Conservation (phyloP, 2,329 filamentous ascomycete genomes). For the Cytospora piceicola region DNA sequence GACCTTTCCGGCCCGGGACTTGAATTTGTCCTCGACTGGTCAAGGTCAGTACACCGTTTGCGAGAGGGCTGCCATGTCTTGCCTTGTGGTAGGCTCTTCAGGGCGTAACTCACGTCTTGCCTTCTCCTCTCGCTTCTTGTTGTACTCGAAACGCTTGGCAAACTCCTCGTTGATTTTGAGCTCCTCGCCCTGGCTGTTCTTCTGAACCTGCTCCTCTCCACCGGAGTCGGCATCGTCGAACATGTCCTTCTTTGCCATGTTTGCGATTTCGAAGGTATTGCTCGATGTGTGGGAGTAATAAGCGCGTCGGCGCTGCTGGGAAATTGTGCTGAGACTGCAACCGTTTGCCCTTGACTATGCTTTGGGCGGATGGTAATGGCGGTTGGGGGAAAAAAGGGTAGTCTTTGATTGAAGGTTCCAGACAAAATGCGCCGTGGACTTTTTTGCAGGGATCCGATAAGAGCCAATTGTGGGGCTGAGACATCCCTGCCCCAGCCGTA, state of each 20-base stretch:
- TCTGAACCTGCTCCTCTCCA: conserved; percentile 48
- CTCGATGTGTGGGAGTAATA: neutral
- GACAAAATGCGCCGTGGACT: conserved; percentile 11
- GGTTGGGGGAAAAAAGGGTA: neutral
- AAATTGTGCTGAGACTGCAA: conserved; percentile 1
- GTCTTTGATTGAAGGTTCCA: neutral
- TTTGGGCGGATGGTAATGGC: neutral
- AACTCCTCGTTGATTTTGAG: conserved; percentile 92
- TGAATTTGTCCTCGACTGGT: conserved; percentile 87
- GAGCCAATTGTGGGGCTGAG: conserved; percentile 17
- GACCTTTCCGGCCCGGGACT: conserved; percentile 50
- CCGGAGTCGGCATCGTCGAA: conserved; percentile 55
- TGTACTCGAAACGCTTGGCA: conserved; percentile 88
- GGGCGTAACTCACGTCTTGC: conserved; percentile 61
- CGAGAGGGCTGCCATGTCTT: neutral
- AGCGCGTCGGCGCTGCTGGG: neutral
- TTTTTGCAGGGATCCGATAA: conserved; percentile 23
- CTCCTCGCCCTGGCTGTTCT: conserved; percentile 45
- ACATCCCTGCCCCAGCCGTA: neutral
- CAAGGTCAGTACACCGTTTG: conserved; percentile 28
- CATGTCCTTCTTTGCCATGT: conserved; percentile 51
- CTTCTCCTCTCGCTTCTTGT: conserved; percentile 92
- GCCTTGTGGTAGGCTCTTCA: neutral
- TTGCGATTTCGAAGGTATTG: conserved; percentile 32
- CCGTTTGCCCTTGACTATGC: neutral